Base-by-base conservation (phyloP, 345 rosid species). In the Populus deltoides region DNA sequence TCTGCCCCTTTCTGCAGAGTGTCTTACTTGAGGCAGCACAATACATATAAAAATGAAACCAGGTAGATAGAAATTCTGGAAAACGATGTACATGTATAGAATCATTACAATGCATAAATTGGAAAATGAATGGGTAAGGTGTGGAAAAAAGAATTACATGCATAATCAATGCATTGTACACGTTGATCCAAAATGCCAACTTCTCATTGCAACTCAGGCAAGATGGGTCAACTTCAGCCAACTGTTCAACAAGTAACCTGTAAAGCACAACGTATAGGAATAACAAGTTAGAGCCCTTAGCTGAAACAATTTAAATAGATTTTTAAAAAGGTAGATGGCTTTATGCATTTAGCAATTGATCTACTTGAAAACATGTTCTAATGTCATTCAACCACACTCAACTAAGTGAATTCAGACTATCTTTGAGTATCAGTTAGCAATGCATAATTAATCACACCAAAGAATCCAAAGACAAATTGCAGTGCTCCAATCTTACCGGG, bases 151-250 rank as follows among this genome's bases (percentile, higher is more conserved):
- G 69, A 81, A 92, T 63, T 78, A 95, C 99, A 83, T 95, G 99
- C 99, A 95, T 93, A 81, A 95, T 92, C 88, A 93, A 86, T 41
- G 98, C 99, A 79, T 95, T 93, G 78, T 93, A 95, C 80, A 95
- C 86, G 82, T 95, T 95, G 83, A 95, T 92, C 98, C 99, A 95
- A 80, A 95, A 95, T 71, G 99, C 97, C 20, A 95, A 93, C 88
- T 92, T 95, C 92, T 93, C 97, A 63, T 81, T 86, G 89, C 89
- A 77, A 83, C 83, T 88, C 79, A 93, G 70, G 83, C 80, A 90
- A 81, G 90, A 85, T 33, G 98, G 98, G 78, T 92, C 90, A 75
- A 93, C 97, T 83, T 87, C 87, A 25, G 94, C 98, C 72, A 93
- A 88, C 83, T 90, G 90, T 88, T 92, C 94, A 35, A 95, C 99